phyloP scores from a whole-genome alignment of 2,329 filamentous ascomycete species.

The Xylariomycetidae sp. region DNA sequence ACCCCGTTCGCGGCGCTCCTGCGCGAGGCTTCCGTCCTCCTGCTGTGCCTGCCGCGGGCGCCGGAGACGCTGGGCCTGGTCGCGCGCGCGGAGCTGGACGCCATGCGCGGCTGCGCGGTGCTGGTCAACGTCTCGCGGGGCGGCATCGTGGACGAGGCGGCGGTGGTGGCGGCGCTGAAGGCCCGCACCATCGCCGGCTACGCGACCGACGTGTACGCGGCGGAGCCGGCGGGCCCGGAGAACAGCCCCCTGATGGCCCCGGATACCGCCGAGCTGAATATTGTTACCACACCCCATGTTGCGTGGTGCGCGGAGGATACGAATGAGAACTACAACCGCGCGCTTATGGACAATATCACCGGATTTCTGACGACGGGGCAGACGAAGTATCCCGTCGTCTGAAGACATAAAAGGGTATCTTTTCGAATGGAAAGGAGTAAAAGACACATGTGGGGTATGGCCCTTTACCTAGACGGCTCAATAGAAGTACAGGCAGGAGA shows the following conservation, averaged over 20 bases:
- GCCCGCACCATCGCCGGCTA: constrained; percentile 22
- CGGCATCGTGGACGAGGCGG: constrained; percentile 25
- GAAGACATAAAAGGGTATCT: too few relatives aligned
- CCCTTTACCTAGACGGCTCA: too few relatives aligned
- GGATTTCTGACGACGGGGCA: constrained; percentile 17
- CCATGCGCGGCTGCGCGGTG: constrained; percentile 19
- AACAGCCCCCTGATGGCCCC: constrained; percentile 17
- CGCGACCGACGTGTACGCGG: constrained; percentile 22
- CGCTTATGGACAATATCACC: constrained; percentile 19
- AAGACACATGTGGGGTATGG: too few relatives aligned
- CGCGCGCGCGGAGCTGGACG: constrained; percentile 16
- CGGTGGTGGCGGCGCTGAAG: constrained; percentile 21
- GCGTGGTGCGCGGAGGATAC: constrained; percentile 27
- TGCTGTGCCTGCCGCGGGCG: constrained; percentile 22
- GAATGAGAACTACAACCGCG: constrained; percentile 17
- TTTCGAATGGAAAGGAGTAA: too few relatives aligned
- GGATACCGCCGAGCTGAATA: constrained; percentile 20
- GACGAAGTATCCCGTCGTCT: constrained; percentile 15
- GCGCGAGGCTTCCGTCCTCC: constrained; percentile 20
- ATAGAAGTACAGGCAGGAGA: too few relatives aligned
- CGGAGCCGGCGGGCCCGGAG: constrained; percentile 20
- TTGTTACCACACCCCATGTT: constrained; percentile 25
- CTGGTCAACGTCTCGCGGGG: constrained; percentile 28
- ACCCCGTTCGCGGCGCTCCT: constrained; percentile 21
- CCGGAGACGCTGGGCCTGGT: constrained; percentile 23